A percentile compares a stretch with the other conserved stretches of the same genome.
phyloP scores from a whole-genome alignment of 495 filamentous ascomycete genomes.

The Penicillium parvum region DNA sequence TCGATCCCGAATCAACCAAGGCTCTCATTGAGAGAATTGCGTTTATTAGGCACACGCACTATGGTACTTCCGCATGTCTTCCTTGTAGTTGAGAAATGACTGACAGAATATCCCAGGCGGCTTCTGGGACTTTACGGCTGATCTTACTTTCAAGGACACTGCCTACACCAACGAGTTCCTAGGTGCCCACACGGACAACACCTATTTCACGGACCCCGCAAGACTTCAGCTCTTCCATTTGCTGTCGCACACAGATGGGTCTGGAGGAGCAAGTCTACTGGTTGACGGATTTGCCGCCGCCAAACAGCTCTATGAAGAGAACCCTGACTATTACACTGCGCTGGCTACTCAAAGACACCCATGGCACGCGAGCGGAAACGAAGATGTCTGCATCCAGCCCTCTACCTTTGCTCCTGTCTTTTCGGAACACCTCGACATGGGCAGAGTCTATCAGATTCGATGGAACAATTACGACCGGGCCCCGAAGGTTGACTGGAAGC shows the following conservation, averaged over 20 bases:
- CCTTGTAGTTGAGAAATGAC: too few species aligned
- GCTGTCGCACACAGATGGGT: slow-evolving; percentile 64
- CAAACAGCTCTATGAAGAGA: slow-evolving; percentile 42
- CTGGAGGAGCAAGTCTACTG: slow-evolving; percentile 68
- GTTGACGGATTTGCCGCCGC: slow-evolving; percentile 82
- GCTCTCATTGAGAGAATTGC: slow-evolving; percentile 71
- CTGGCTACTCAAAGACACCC: slow-evolving; percentile 53
- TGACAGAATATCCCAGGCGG: too few species aligned
- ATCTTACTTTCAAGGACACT: slow-evolving; percentile 81
- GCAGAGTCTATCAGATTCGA: slow-evolving; percentile 59
- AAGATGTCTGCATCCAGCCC: slow-evolving; percentile 72
- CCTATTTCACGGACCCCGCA: slow-evolving; percentile 87
- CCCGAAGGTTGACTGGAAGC: slow-evolving; percentile 39
- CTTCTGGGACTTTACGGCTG: slow-evolving; percentile 92
- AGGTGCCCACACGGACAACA: slow-evolving; percentile 82
- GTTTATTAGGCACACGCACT: slow-evolving; percentile 82
- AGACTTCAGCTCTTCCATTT: slow-evolving; percentile 89
- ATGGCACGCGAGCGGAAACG: slow-evolving; percentile 80
- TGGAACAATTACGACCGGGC: slow-evolving; percentile 93
- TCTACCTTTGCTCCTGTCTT: slow-evolving; percentile 59
- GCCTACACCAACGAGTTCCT: slow-evolving; percentile 84
- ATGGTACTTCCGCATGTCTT: slow-evolving; percentile 66
- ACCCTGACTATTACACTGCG: slow-evolving; percentile 45
- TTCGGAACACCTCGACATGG: slow-evolving; percentile 34
- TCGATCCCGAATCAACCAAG: slow-evolving; percentile 63